A percentile compares a stretch with the other conserved stretches of the same genome.
Evolutionary conservation across 257 asterid genomes (phyloP).

Genomic region (Sherardia arvensis): DNA sequence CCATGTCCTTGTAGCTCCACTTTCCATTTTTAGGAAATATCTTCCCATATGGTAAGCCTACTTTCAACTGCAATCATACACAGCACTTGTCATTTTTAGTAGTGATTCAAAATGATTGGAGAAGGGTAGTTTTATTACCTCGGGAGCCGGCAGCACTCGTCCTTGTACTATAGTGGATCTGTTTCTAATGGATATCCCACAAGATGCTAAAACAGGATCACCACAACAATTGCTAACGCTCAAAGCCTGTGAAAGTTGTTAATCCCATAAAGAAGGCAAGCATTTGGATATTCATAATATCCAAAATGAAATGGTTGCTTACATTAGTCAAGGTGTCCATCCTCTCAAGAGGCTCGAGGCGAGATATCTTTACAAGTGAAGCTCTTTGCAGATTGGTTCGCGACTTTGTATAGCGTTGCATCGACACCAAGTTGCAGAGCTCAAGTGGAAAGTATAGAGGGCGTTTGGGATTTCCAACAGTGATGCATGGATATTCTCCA

Average conservation of each 20-base stretch:
- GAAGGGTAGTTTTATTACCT: constrained; percentile 25
- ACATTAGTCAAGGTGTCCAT: constrained; percentile 42
- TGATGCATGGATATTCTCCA: constrained; percentile 47
- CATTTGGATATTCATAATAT: too few species aligned
- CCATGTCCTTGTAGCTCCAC: constrained; percentile 74
- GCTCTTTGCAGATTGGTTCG: constrained; percentile 51
- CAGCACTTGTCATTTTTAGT: too few species aligned
- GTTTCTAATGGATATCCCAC: constrained; percentile 39
- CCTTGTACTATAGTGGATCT: constrained; percentile 48
- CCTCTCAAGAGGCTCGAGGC: constrained; percentile 64
- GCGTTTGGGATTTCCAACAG: constrained; percentile 56
- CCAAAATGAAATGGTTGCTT: neutral
- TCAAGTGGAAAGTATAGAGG: constrained; percentile 57
- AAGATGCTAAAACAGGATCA: constrained; percentile 37
- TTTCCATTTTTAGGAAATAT: constrained; percentile 42
- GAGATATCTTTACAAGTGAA: constrained; percentile 61
- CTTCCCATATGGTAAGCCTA: constrained; percentile 44
- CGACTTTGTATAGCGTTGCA: constrained; percentile 66
- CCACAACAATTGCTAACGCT: constrained; percentile 34
- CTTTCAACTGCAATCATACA: constrained; percentile 36
- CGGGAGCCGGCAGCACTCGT: constrained; percentile 54
- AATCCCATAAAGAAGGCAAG: too few species aligned
- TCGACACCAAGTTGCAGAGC: constrained; percentile 45
- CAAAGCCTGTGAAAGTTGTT: constrained; percentile 45
- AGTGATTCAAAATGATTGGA: too few species aligned